A percentile compares a stretch with the other conserved stretches of the same genome.
Evolutionary conservation across 495 filamentous ascomycete species (phyloP).

Genomic region (Tuber borchii): DNA sequence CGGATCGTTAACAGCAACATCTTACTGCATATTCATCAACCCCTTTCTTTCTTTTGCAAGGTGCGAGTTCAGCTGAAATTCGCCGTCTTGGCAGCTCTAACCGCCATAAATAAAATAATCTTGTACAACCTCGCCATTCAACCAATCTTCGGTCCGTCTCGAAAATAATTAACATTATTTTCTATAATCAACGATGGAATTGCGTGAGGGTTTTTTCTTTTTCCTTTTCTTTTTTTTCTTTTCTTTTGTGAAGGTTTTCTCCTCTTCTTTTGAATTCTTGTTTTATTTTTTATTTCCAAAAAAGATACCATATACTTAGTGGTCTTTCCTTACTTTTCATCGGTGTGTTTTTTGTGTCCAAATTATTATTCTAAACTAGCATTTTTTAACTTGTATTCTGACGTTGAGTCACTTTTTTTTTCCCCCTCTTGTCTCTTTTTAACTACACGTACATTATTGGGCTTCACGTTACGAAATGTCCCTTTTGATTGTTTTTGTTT

Average conservation of each 20-base stretch:
- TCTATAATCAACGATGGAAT: slow-evolving; percentile 11
- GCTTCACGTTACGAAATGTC: slow-evolving; percentile 27
- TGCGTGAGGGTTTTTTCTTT: slow-evolving; percentile 10
- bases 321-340: slow-evolving; percentile 26
- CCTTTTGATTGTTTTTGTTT: slow-evolving; percentile 9
- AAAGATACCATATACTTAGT: slow-evolving; percentile 31
- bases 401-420: slow-evolving; percentile 9
- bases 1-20: slow-evolving; percentile 4
- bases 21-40: slow-evolving; percentile 6
- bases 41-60: neutral
- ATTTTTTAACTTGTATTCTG: neutral
- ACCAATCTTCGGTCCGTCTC: neutral
- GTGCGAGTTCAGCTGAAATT: slow-evolving; percentile 8
- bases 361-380: slow-evolving; percentile 14
- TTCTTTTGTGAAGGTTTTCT: slow-evolving; percentile 5
- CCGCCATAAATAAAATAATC: slow-evolving; percentile 4
- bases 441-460: slow-evolving; percentile 29
- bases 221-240: slow-evolving; percentile 3
- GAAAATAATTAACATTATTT: neutral
- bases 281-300: slow-evolving; percentile 21
- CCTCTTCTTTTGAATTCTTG: neutral
- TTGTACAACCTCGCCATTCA: slow-evolving; percentile 16
- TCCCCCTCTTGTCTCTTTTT: slow-evolving; percentile 14
- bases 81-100: slow-evolving; percentile 12
- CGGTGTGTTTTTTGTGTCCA: slow-evolving; percentile 28